Evolutionary conservation across 139 green algal genomes (phyloP).

Genomic region (Pleodorina starrii): DNA sequence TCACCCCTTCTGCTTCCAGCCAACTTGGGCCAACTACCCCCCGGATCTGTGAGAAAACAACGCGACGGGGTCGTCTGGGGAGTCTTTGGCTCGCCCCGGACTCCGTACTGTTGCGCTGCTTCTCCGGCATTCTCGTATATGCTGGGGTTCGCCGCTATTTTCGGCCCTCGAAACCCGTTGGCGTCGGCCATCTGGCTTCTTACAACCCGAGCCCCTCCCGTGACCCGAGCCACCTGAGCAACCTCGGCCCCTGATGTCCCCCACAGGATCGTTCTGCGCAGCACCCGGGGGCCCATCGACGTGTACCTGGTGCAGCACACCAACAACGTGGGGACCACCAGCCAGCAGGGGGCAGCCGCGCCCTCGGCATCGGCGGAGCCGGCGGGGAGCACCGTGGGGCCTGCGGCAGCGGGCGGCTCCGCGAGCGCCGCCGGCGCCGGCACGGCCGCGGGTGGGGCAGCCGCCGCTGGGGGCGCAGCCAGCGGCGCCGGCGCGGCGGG

Average conservation of each 20-base stretch:
- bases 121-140: too few species aligned
- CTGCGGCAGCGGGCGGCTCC: neutral
- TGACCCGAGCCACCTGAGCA: too few species aligned
- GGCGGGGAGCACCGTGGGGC: constrained; percentile 33
- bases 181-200: too few species aligned
- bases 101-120: too few species aligned
- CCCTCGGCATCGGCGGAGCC: constrained; percentile 24
- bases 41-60: too few species aligned
- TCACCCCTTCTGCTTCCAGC: too few species aligned
- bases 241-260: neutral
- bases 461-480: neutral
- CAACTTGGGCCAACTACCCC: too few species aligned
- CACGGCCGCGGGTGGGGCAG: neutral
- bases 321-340: constrained; percentile 31
- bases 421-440: neutral
- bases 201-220: too few species aligned
- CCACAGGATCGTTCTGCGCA: constrained; percentile 73
- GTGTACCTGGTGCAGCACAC: constrained; percentile 80
- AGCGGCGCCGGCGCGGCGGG: neutral
- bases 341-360: constrained; percentile 16
- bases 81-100: too few species aligned
- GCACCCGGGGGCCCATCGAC: constrained; percentile 69
- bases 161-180: too few species aligned
- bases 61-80: too few species aligned
- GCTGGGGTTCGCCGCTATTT: too few species aligned